Evolutionary conservation across 208 protist genomes (phyloP).

Genomic region (Entamoeba histolytica): DNA sequence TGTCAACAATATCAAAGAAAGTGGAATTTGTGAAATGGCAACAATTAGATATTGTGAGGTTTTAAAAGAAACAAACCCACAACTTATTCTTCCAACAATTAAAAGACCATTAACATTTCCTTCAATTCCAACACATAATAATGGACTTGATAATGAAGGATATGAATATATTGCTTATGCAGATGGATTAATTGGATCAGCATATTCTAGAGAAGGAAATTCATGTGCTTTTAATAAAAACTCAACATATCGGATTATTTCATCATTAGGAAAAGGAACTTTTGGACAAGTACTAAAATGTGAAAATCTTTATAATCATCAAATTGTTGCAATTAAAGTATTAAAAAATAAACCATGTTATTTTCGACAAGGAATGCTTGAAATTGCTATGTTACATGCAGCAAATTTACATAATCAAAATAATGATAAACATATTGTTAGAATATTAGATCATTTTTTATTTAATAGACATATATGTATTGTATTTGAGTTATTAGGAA

Average conservation of each 20-base stretch:
- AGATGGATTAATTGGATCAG: not conserved
- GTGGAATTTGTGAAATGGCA: not conserved
- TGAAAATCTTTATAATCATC: conserved; percentile 8
- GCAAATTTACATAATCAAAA: not conserved
- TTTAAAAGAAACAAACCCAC: not conserved
- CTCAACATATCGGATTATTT: not conserved
- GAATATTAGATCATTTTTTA: conserved; percentile 12
- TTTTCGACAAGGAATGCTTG: conserved; percentile 22
- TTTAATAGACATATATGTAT: conserved; percentile 39
- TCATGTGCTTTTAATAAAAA: not conserved
- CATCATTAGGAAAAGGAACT: conserved; percentile 47
- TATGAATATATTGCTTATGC: not conserved
- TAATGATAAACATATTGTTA: conserved; percentile 3
- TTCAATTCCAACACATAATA: not conserved
- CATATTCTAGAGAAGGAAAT: not conserved
- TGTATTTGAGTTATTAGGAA: conserved; percentile 52
- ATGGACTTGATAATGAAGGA: not conserved
- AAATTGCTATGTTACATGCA: conserved; percentile 20
- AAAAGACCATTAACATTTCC: not conserved
- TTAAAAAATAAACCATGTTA: conserved; percentile 35
- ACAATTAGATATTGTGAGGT: not conserved
- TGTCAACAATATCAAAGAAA: not conserved
- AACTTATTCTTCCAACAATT: not conserved
- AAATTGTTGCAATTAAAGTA: conserved; percentile 22
- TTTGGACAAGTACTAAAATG: conserved; percentile 64